These are phyloP conservation scores for Olyra latifolia DNA, from an alignment of 176 grass and related monocot genomes.

Conservation along the genomic window DNA sequence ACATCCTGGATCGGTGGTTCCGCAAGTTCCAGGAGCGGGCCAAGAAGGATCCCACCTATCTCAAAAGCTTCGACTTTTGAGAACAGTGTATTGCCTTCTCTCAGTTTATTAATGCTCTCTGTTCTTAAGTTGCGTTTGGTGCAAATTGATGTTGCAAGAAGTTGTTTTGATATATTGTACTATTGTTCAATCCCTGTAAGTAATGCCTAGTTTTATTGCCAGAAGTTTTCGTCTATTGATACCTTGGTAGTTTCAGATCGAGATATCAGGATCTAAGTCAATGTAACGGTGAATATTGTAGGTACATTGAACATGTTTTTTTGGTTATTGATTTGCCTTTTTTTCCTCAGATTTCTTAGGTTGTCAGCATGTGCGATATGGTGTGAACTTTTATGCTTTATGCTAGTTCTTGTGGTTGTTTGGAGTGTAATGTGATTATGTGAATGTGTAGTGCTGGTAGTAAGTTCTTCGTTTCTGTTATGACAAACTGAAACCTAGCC, in stretches of 20 bases:
- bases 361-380: not conserved
- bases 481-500: not conserved
- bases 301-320: not conserved
- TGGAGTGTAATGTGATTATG: not conserved
- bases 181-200: not conserved
- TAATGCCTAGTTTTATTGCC: not conserved
- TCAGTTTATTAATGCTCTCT: not conserved
- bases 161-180: not conserved
- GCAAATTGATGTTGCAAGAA: not conserved
- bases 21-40: slow-evolving; percentile 96
- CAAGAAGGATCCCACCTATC: slow-evolving; percentile 71
- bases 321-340: not conserved
- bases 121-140: not conserved
- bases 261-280: not conserved
- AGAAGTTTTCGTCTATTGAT: not conserved
- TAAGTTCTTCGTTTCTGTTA: not conserved
- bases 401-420: not conserved
- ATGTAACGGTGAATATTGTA: not conserved
- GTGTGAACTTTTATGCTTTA: not conserved
- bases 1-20: slow-evolving; percentile 93
- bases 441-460: not conserved
- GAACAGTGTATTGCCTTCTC: slow-evolving; percentile 34
- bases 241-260: not conserved
- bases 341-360: slow-evolving; percentile 6
- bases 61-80: slow-evolving; percentile 88